Evolutionary conservation across 2,329 filamentous ascomycete species (phyloP), one percentile per base, ranked within the genome.

Genomic region (Kalmusia sp.): DNA sequence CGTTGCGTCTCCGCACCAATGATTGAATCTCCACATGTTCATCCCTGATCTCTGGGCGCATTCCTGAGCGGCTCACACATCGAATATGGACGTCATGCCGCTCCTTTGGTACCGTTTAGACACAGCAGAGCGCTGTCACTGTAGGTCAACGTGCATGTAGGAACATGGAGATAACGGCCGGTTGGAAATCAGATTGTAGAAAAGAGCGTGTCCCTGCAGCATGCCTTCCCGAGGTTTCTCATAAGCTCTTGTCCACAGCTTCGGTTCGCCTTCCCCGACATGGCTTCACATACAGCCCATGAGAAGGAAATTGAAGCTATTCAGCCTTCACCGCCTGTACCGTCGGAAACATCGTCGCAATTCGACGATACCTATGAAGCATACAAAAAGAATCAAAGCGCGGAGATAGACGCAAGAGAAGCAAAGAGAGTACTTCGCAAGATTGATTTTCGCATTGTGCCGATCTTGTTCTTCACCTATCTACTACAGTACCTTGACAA

Each of bases 401-500:
- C 63, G 3, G 56, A 57, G 4, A 55, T 59, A 21, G 57, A 64
- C 31, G 52, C 63, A 2, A 57, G 35, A 30, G 70, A 72, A 55
- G 63, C 64, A 8, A 71, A 68, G 51, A 59, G 51, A 25, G 66
- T 67, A 0, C 53, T 72, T 7, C 56, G 64, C 30, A 72, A 71
- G 41, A 68, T 72, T 15, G 70, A 72, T 38, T 17, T 43, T 14
- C 54, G 64, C 9, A 66, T 72, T 12, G 64, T 71, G 3, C 68
- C 69, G 1, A 67, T 72, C 11, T 51, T 72, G 1, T 71, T 71
- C 58, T 64, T 72, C 52, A 69, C 57, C 9, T 72, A 77, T 55
- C 60, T 77, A 3, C 48, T 77, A 35, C 75, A 77, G 49, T 73
- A 77, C 51, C 66, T 78, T 3, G 75, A 78, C 52, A 78, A 78